Evolutionary conservation across 2,329 filamentous ascomycete species (phyloP).

Genomic region (Podosphaera fusca): DNA sequence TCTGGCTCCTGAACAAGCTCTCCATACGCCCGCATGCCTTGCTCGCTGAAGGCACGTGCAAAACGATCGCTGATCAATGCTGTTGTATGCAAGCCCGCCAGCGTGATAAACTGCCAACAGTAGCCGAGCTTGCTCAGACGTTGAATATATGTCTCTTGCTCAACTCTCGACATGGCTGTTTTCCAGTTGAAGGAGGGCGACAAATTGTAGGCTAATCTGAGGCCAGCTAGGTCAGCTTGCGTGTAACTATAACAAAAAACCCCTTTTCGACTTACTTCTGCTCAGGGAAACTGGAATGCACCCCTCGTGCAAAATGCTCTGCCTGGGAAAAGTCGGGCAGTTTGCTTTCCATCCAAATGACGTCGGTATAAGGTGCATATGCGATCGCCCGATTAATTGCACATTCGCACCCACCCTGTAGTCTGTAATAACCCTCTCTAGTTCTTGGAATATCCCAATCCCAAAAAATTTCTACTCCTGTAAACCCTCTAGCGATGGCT

Average conservation of each 20-base stretch:
- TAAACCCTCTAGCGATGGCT: constrained; percentile 51
- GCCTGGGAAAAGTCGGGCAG: constrained; percentile 80
- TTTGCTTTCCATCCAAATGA: constrained; percentile 99
- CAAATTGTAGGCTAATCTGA: constrained; percentile 72
- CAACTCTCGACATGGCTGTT: constrained; percentile 68
- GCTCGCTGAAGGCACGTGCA: constrained; percentile 52
- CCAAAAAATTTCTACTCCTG: constrained; percentile 67
- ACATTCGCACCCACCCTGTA: constrained; percentile 76
- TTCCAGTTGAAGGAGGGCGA: constrained; percentile 99
- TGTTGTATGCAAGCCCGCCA: constrained; percentile 86
- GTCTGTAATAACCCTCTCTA: constrained; percentile 83
- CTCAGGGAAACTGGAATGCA: constrained; percentile 86
- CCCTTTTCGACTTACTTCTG: constrained; percentile 33
- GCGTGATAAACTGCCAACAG: constrained; percentile 99
- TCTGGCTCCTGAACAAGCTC: constrained; percentile 96
- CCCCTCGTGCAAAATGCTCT: constrained; percentile 75
- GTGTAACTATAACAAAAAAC: too few relatives aligned
- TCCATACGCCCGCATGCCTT: constrained; percentile 90
- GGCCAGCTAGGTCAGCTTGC: not conserved
- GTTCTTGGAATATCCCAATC: constrained; percentile 91
- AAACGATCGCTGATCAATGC: constrained; percentile 83
- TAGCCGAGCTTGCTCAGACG: constrained; percentile 74
- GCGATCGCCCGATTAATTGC: constrained; percentile 77
- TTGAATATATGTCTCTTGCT: constrained; percentile 94
- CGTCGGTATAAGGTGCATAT: constrained; percentile 79